Evolutionary conservation across 306 rosid genomes (phyloP).

Genomic region (Cyamopsis tetragonoloba): DNA sequence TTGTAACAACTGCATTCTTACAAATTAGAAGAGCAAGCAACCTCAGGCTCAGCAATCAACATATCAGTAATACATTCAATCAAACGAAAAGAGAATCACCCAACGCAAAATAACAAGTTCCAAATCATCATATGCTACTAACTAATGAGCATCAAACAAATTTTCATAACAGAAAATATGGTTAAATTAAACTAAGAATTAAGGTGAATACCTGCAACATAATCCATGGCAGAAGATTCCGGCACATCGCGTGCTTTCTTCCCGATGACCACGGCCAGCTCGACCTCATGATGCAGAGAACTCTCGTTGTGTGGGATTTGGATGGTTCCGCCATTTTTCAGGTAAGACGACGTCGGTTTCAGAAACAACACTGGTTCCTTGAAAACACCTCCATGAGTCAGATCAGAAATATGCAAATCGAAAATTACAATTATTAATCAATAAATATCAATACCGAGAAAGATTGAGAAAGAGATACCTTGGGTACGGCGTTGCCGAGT

Average conservation of each 20-base stretch:
- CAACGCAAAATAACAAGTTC: not conserved
- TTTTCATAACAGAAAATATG: not conserved
- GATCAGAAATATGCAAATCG: not conserved
- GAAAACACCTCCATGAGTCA: not conserved
- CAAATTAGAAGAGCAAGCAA: not conserved
- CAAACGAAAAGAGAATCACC: not conserved
- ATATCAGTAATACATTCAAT: not conserved
- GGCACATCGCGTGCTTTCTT: constrained; percentile 87
- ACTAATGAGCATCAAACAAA: not conserved
- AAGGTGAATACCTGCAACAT: constrained; percentile 66
- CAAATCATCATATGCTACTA: not conserved
- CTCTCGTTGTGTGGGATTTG: constrained; percentile 73
- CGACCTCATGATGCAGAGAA: constrained; percentile 92
- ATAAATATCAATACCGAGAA: too few species aligned
- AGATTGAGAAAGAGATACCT: constrained; percentile 35
- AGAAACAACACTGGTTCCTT: constrained; percentile 87
- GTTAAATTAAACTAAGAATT: too few species aligned
- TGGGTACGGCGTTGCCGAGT: constrained; percentile 95
- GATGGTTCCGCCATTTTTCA: constrained; percentile 84
- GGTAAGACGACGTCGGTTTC: constrained; percentile 91
- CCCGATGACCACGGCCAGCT: constrained; percentile 83
- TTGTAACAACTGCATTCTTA: not conserved
- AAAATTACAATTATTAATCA: not conserved
- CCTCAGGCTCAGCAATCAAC: not conserved
- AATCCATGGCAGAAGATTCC: constrained; percentile 79